Conservation (phyloP, 371 early-diverging fungal genomes). For the Quaeritorhiza haematococci region DNA sequence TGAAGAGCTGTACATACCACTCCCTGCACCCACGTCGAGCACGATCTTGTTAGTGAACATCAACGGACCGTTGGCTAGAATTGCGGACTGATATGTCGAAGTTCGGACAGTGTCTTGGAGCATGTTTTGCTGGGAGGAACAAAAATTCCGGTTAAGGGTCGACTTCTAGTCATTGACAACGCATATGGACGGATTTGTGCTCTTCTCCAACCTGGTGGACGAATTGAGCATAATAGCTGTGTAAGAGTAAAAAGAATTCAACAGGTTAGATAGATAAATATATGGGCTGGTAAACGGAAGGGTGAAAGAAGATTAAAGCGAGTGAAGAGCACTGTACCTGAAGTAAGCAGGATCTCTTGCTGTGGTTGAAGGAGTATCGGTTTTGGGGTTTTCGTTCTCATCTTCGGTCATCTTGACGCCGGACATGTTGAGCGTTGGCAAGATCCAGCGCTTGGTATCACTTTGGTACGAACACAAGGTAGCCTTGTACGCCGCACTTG, state of each 20-base stretch:
- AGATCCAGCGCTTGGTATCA: too few species aligned
- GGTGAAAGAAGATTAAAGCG: background rate
- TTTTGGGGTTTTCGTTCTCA: too few species aligned
- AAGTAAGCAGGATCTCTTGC: slow-evolving; percentile 35
- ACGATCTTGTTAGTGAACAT: slow-evolving; percentile 76
- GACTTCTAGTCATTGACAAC: background rate
- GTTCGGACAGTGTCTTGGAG: slow-evolving; percentile 90
- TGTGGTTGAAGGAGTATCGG: too few species aligned
- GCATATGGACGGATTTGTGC: slow-evolving; percentile 1
- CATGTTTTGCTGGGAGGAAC: slow-evolving; percentile 85
- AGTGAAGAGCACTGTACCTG: slow-evolving; percentile 9
- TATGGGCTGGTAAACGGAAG: background rate
- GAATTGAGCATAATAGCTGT: slow-evolving; percentile 89
- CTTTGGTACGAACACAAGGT: too few species aligned
- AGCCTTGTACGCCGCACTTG: too few species aligned
- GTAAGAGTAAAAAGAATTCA: background rate
- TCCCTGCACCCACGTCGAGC: slow-evolving; percentile 94
- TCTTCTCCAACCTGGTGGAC: slow-evolving; percentile 79
- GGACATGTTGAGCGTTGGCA: too few species aligned
- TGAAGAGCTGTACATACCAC: slow-evolving; percentile 18
- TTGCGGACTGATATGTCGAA: slow-evolving; percentile 89
- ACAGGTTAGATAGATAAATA: background rate
- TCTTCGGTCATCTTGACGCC: too few species aligned
- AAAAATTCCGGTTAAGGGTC: background rate
- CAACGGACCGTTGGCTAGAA: slow-evolving; percentile 65